phyloP scores from a whole-genome alignment of 768 basidiomycete genomes.

The Agaricus sinodeliciosus region DNA sequence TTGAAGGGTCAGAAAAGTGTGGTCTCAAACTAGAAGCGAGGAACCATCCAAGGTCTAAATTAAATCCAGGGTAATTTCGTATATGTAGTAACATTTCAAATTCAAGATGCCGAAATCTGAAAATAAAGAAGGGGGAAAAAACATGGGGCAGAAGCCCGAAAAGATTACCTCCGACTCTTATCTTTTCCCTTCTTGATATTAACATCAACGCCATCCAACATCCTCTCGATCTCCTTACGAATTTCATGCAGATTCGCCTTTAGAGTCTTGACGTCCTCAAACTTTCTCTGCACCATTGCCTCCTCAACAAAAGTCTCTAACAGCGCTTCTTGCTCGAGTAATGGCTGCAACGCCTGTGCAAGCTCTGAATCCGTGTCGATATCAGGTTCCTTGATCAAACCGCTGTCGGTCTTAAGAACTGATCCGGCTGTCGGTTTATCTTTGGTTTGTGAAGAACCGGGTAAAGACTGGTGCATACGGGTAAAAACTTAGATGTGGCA shows the following conservation, averaged over 20 bases:
- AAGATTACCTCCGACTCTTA: background rate
- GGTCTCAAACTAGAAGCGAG: no score
- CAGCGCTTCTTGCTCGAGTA: slow-evolving; percentile 91
- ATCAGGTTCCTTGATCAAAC: slow-evolving; percentile 16
- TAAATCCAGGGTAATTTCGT: no score
- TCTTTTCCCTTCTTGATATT: slow-evolving; percentile 1
- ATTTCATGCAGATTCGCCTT: slow-evolving; percentile 80
- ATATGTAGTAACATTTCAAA: no score
- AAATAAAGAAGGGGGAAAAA: background rate
- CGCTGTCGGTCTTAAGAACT: slow-evolving; percentile 8
- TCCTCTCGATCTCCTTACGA: slow-evolving; percentile 70
- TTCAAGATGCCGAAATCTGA: no score
- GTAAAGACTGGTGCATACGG: slow-evolving; percentile 29
- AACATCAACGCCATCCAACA: slow-evolving; percentile 31
- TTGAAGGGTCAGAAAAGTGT: no score
- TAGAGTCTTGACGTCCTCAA: slow-evolving; percentile 89
- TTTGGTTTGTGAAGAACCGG: slow-evolving; percentile 37
- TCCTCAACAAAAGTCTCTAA: slow-evolving; percentile 88
- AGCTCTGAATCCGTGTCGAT: slow-evolving; percentile 63
- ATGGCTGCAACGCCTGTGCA: slow-evolving; percentile 72
- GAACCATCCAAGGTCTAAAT: no score
- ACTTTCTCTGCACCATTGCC: slow-evolving; percentile 85
- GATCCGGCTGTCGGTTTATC: slow-evolving; percentile 10
- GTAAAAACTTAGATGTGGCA: no score
- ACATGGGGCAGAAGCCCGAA: background rate